Evolutionary conservation across 371 early-diverging fungal genomes (phyloP).

Genomic region (Coemansia sp.): DNA sequence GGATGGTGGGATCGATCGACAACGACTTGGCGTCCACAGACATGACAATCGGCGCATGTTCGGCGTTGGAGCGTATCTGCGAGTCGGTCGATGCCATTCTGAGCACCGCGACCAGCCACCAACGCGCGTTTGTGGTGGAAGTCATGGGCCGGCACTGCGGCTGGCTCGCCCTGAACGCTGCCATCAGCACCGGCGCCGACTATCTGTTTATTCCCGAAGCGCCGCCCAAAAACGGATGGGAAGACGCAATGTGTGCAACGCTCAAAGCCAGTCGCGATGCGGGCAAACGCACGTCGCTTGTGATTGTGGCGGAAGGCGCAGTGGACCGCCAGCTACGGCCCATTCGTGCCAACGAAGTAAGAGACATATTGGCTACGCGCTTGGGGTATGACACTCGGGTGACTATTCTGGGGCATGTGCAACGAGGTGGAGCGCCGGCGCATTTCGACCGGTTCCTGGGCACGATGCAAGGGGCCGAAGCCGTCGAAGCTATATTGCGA

Average conservation of each 20-base stretch:
- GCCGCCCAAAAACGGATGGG: constrained; percentile 91
- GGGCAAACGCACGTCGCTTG: constrained; percentile 89
- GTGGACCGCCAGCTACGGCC: constrained; percentile 87
- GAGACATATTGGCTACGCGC: constrained; percentile 74
- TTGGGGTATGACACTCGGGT: constrained; percentile 92
- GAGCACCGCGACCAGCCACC: constrained; percentile 95
- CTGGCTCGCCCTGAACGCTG: constrained; percentile 98
- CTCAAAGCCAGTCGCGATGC: constrained; percentile 72
- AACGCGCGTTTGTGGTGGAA: constrained; percentile 98
- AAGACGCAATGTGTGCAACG: constrained; percentile 74
- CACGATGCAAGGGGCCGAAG: constrained; percentile 93
- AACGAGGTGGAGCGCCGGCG: constrained; percentile 97
- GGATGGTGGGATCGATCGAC: constrained; percentile 95
- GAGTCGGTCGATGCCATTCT: constrained; percentile 94
- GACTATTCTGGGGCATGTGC: constrained; percentile 97
- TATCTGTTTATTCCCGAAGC: constrained; percentile 98
- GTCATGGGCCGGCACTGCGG: constrained; percentile 99
- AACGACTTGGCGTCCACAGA: constrained; percentile 98
- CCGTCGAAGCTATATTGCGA: constrained; percentile 91
- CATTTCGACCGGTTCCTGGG: constrained; percentile 93
- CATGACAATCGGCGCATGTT: constrained; percentile 96
- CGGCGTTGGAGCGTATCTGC: constrained; percentile 96
- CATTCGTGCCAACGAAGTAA: constrained; percentile 85
- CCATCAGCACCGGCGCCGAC: constrained; percentile 93
- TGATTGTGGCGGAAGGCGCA: constrained; percentile 98